These are phyloP conservation scores for Ceratocystis diversiconidia DNA, from an alignment of 2,329 filamentous ascomycete genomes.

Conservation along the genomic window DNA sequence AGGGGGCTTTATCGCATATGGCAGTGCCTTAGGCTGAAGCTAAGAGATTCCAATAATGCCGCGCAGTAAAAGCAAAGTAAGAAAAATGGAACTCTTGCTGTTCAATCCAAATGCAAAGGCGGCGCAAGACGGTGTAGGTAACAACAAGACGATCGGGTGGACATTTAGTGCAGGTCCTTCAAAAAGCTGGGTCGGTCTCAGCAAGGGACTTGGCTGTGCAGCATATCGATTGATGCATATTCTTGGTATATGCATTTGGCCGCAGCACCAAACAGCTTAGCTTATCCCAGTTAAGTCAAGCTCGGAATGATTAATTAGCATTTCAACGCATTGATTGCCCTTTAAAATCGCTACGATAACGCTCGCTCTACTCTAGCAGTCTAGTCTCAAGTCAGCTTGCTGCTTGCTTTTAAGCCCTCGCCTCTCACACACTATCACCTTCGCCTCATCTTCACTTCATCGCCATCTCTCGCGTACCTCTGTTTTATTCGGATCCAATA, in stretches of 20 bases:
- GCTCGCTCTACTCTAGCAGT: background rate
- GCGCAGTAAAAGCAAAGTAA: background rate
- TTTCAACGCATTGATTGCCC: background rate
- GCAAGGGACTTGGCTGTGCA: background rate
- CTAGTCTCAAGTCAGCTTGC: background rate
- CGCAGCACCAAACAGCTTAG: background rate
- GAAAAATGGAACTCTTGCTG: background rate
- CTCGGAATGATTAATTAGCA: background rate
- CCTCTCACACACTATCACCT: background rate
- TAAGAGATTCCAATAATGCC: background rate
- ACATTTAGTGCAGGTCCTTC: background rate
- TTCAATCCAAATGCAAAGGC: background rate
- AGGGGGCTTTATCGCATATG: background rate
- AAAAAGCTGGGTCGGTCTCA: background rate
- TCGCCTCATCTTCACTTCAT: background rate
- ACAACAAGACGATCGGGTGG: background rate
- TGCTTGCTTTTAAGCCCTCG: background rate
- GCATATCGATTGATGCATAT: background rate
- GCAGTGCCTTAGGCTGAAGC: background rate
- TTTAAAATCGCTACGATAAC: background rate
- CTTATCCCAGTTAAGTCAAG: background rate
- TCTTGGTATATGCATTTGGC: background rate
- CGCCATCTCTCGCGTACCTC: background rate
- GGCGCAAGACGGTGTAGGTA: background rate
- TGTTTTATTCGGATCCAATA: constrained; percentile 17